These are phyloP conservation scores for Eimeria acervulina DNA, from an alignment of 169 alveolate genomes.

Conservation along the genomic window DNA sequence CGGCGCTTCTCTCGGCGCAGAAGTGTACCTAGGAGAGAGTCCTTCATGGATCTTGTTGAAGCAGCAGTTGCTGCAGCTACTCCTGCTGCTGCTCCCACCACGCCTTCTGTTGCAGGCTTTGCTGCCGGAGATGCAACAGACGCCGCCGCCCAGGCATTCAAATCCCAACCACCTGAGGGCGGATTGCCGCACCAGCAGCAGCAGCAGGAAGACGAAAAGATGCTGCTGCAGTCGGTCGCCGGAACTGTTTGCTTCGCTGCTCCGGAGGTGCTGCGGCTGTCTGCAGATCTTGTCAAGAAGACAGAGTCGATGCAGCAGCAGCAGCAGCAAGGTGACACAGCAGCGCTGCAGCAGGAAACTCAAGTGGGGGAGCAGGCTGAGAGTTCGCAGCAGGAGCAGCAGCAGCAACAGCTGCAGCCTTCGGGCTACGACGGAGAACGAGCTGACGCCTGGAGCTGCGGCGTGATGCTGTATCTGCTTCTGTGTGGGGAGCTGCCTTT, in stretches of 20 bases:
- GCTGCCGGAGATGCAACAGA: not conserved
- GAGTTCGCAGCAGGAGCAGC: slow-evolving; percentile 52
- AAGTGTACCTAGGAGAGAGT: not conserved
- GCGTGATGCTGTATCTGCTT: slow-evolving; percentile 76
- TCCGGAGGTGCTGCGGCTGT: slow-evolving; percentile 68
- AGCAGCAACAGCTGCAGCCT: slow-evolving; percentile 25
- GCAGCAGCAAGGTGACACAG: not conserved
- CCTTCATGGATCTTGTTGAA: slow-evolving; percentile 17
- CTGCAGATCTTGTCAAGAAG: slow-evolving; percentile 21
- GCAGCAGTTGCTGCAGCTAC: slow-evolving; percentile 63
- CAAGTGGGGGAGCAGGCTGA: slow-evolving; percentile 35
- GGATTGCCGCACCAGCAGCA: slow-evolving; percentile 32
- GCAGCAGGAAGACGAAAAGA: slow-evolving; percentile 14
- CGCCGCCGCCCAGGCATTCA: not conserved
- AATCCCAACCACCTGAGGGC: not conserved
- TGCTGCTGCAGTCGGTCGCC: slow-evolving; percentile 56
- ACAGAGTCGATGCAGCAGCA: not conserved
- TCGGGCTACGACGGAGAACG: slow-evolving; percentile 62
- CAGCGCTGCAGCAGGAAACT: not conserved
- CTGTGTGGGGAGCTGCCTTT: slow-evolving; percentile 82
- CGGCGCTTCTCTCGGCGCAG: slow-evolving; percentile 30
- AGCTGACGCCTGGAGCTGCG: slow-evolving; percentile 82
- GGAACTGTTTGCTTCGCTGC: slow-evolving; percentile 79
- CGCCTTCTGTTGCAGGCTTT: not conserved
- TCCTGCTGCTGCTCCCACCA: not conserved